A percentile compares a stretch with the other conserved stretches of the same genome.
Conservation (phyloP, 306 rosid species). For the Phaseolus lunatus region DNA sequence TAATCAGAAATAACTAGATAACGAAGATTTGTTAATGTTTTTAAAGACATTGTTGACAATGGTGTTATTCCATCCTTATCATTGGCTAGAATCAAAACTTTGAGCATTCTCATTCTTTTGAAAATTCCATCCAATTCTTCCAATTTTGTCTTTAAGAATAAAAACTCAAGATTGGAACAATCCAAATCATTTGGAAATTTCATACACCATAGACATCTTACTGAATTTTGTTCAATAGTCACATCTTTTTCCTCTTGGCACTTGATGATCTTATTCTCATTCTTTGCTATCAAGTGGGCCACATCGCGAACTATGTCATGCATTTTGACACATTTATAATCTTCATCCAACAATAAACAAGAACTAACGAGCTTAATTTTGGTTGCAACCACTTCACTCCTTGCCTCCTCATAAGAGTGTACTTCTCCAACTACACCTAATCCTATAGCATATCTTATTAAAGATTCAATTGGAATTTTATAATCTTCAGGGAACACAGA, state of each 20-base stretch:
- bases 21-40: neutral
- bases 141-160: neutral
- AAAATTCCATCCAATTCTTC: neutral
- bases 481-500: conserved; percentile 43
- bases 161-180: conserved; percentile 21
- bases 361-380: conserved; percentile 10
- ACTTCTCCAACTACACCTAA: conserved; percentile 1
- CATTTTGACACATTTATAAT: conserved; percentile 8
- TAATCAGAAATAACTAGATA: rapidly evolving
- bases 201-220: conserved; percentile 8
- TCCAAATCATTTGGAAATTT: neutral
- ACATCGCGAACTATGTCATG: conserved; percentile 38
- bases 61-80: rapidly evolving
- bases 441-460: conserved; percentile 11
- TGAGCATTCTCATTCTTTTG: conserved; percentile 8
- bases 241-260: neutral
- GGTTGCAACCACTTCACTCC: neutral
- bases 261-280: neutral
- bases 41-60: neutral
- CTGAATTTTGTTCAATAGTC: neutral
- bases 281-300: neutral
- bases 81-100: neutral
- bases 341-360: conserved; percentile 1
- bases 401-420: neutral
- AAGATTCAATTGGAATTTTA: conserved; percentile 3